Evolutionary conservation across 352 stramenopile species (phyloP), one percentile per base, ranked within the genome.

Genomic region (Pythium aristosporum): DNA sequence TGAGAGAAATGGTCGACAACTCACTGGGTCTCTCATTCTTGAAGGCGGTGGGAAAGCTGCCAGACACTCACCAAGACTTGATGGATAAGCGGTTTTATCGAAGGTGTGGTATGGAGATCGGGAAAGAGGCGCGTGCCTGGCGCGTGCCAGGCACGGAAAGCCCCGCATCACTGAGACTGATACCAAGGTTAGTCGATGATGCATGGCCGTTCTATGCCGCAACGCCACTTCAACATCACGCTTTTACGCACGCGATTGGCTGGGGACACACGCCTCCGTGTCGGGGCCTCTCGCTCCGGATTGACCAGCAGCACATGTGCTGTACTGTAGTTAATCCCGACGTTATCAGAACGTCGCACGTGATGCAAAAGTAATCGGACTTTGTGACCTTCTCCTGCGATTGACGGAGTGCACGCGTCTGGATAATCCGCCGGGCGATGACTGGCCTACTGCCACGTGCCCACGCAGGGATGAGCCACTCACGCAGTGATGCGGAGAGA

Each of bases 381-480:
- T n/a, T n/a, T n/a, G n/a, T n/a, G n/a, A n/a, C n/a, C n/a, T n/a
- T n/a, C n/a, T n/a, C n/a, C n/a, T 25, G 53, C 25, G 3, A 60
- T 60, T 50, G 41, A 60, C 13, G 2, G 15, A 21, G 39, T 23
- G 53, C 53, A 60, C 53, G 53, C 41, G 53, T 12, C 23, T 1
- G 21, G 15, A 20, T 23, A 16, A 18, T 11, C 5, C 16, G 7
- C 13, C 0, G 6, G 25, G 41, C 53, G 16, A 39, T 41, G 12
- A 44, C 28, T 57, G 28, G 50, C 18, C 4, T 42, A 18, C 15
- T 41, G 37, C 36, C 53, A 60, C 41, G 53, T 34, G 51, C 23
- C 25, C 13, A 46, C 5, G 13, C 39, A 46, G 18, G 2, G 9
- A 16, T 12, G 37, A 42, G 37, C 37, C 11, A 18, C 37, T 42